Evolutionary conservation across 2,329 filamentous ascomycete genomes (phyloP).

Genomic region (Chaetomium strumarium): DNA sequence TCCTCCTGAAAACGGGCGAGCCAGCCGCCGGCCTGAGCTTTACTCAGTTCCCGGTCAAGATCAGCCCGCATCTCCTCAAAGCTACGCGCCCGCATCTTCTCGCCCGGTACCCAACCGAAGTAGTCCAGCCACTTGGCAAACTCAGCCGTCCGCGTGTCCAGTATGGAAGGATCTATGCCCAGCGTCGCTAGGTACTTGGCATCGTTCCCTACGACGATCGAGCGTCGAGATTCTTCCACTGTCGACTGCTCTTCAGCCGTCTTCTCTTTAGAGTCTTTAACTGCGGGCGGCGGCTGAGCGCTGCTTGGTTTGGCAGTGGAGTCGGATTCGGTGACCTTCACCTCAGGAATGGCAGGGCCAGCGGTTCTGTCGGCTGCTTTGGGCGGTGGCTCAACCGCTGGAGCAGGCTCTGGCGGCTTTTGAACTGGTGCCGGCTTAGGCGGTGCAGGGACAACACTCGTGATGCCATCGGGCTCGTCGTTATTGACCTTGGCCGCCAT

Average conservation of each 20-base stretch:
- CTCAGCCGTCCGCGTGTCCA: slow-evolving; percentile 71
- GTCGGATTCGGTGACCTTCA: slow-evolving; percentile 51
- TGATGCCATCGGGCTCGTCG: slow-evolving; percentile 82
- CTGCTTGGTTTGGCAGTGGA: slow-evolving; percentile 35
- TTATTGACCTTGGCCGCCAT: slow-evolving; percentile 45
- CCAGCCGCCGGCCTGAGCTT: slow-evolving; percentile 90
- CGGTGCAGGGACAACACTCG: slow-evolving; percentile 77
- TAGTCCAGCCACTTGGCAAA: slow-evolving; percentile 79
- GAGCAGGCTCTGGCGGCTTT: slow-evolving; percentile 30
- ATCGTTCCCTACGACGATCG: slow-evolving; percentile 65
- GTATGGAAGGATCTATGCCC: slow-evolving; percentile 68
- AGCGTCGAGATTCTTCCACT: slow-evolving; percentile 48
- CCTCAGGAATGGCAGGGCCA: slow-evolving; percentile 45
- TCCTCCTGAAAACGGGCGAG: slow-evolving; percentile 77
- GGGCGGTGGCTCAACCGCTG: slow-evolving; percentile 30
- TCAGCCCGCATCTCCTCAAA: slow-evolving; percentile 78
- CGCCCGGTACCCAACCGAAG: slow-evolving; percentile 78
- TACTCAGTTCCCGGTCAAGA: slow-evolving; percentile 79
- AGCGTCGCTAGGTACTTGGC: slow-evolving; percentile 71
- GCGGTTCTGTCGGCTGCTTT: slow-evolving; percentile 28
- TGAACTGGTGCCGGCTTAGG: slow-evolving; percentile 40
- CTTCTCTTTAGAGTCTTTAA: slow-evolving; percentile 31
- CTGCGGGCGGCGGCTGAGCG: slow-evolving; percentile 30
- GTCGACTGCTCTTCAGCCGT: slow-evolving; percentile 26
- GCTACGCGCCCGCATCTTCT: slow-evolving; percentile 65